Evolutionary conservation across 2,329 filamentous ascomycete genomes (phyloP).

Genomic region (Dothistroma septosporum): DNA sequence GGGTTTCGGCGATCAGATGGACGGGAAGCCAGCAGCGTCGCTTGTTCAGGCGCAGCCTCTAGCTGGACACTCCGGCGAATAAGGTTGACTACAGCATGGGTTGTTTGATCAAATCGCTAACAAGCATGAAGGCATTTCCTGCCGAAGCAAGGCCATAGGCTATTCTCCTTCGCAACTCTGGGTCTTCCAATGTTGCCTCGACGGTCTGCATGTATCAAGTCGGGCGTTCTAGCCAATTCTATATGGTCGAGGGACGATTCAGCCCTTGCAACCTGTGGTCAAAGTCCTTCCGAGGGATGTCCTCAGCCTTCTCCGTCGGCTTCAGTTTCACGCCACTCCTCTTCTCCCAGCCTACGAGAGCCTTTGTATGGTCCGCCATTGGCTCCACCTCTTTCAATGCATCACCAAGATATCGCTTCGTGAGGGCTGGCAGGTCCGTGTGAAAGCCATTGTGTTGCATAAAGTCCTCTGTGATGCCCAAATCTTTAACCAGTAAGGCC

Average conservation of each 20-base stretch:
- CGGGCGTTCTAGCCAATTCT: no score
- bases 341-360: constrained; percentile 36
- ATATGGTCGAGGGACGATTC: constrained; percentile 19
- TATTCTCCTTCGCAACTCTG: no score
- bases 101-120: no score
- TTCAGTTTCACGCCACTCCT: constrained; percentile 34
- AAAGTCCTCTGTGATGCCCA: constrained; percentile 37
- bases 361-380: constrained; percentile 35
- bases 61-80: no score
- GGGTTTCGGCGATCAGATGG: no score
- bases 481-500: constrained; percentile 36
- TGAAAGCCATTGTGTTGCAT: constrained; percentile 34
- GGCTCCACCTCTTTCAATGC: constrained; percentile 31
- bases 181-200: no score
- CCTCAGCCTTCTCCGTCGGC: constrained; percentile 26
- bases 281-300: constrained; percentile 26
- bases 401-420: constrained; percentile 33
- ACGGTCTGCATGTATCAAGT: no score
- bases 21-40: no score
- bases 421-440: constrained; percentile 31
- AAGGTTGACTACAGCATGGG: no score
- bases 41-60: no score
- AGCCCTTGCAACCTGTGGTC: constrained; percentile 29
- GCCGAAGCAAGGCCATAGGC: no score
- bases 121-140: no score